Conservation (phyloP, 495 filamentous ascomycete genomes). For the Podospora didyma region DNA sequence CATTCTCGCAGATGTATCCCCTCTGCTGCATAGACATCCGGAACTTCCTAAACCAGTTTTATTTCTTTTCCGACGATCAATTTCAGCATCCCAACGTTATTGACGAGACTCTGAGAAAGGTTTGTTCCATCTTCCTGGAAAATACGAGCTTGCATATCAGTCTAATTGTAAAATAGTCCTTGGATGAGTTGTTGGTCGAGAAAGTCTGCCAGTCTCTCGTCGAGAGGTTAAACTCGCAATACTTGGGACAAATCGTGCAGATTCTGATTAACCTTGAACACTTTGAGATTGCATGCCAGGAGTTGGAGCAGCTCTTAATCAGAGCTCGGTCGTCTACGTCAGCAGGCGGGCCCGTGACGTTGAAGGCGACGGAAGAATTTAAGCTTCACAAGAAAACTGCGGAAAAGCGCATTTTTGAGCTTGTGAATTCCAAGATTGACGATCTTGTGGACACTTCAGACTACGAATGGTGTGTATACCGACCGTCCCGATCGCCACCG, state of each 20-base stretch:
- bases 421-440: slow-evolving; percentile 98
- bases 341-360: slow-evolving; percentile 65
- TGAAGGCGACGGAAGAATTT: slow-evolving; percentile 83
- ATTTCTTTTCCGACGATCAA: slow-evolving; percentile 90
- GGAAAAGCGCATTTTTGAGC: slow-evolving; percentile 95
- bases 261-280: slow-evolving; percentile 97
- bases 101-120: slow-evolving; percentile 80
- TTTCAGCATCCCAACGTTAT: slow-evolving; percentile 84
- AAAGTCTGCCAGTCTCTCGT: slow-evolving; percentile 89
- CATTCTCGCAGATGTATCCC: slow-evolving; percentile 98
- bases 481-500: too few relatives aligned
- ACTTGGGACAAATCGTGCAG: slow-evolving; percentile 94
- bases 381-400: slow-evolving; percentile 88
- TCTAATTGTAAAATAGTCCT: slow-evolving; percentile 34
- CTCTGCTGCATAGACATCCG: slow-evolving; percentile 96
- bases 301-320: slow-evolving; percentile 79
- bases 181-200: slow-evolving; percentile 84
- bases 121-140: slow-evolving; percentile 17
- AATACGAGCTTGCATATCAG: neutral
- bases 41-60: slow-evolving; percentile 94
- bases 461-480: slow-evolving; percentile 78
- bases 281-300: slow-evolving; percentile 86
- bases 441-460: slow-evolving; percentile 95
- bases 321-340: slow-evolving; percentile 74
- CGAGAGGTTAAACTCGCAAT: slow-evolving; percentile 84